phyloP scores from a whole-genome alignment of 2,329 filamentous ascomycete genomes.

The Xenosphaeropsis pyriputrescens region DNA sequence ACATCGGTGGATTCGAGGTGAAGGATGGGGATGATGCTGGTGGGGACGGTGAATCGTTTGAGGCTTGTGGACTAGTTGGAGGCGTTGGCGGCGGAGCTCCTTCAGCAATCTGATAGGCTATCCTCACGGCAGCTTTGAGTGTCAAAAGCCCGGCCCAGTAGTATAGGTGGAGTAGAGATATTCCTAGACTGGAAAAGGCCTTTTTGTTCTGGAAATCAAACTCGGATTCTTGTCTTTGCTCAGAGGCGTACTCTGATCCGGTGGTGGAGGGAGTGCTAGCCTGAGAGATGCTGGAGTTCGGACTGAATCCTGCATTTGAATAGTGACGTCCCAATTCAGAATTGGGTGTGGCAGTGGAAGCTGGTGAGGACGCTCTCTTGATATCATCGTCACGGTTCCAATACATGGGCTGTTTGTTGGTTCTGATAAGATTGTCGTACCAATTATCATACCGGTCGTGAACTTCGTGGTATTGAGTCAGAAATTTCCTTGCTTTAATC shows the following conservation, averaged over 20 bases:
- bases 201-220: slow-evolving; percentile 11
- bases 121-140: too few relatives aligned
- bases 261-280: too few relatives aligned
- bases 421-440: slow-evolving; percentile 20
- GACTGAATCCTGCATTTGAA: neutral
- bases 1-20: too few relatives aligned
- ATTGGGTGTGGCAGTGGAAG: slow-evolving; percentile 19
- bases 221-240: too few relatives aligned
- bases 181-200: slow-evolving; percentile 27
- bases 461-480: slow-evolving; percentile 30
- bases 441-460: slow-evolving; percentile 33
- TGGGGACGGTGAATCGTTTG: too few relatives aligned
- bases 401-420: slow-evolving; percentile 15
- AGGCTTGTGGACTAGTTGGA: too few relatives aligned
- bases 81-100: too few relatives aligned
- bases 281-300: neutral
- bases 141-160: slow-evolving; percentile 33
- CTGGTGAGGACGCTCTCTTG: slow-evolving; percentile 16
- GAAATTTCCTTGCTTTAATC: slow-evolving; percentile 29
- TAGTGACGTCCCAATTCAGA: slow-evolving; percentile 19
- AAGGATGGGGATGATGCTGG: too few relatives aligned
- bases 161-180: slow-evolving; percentile 32
- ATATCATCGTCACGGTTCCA: slow-evolving; percentile 15
- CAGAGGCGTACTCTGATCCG: too few relatives aligned
- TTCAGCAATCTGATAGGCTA: too few relatives aligned